Base-by-base conservation (phyloP, 148 eudicot genomes). In the Camellia sinensis region DNA sequence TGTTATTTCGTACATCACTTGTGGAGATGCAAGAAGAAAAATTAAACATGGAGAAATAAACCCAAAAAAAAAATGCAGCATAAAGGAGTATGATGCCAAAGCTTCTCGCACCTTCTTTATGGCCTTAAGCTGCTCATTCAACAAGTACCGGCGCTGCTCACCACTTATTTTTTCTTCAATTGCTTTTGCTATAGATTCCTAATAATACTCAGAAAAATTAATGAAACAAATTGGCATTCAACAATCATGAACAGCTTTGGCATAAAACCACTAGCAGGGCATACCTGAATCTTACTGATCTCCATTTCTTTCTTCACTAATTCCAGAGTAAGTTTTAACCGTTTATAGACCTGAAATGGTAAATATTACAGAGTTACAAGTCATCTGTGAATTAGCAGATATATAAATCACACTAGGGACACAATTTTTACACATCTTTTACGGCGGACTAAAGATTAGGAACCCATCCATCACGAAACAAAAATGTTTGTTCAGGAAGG, bases 121-220 rank as follows among this genome's bases (percentile, higher is more conserved):
- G 84, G 97, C 98, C 89, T 97, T 97, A 44, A 94, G 90, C 82
- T 97, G 99, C 86, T 97, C 99, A 79, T 94, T 97, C 84, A 97
- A 88, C 88, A 94, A 87, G 83, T 92, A 97, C 13, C 98, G 98
- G 44, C 97, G 97, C 78, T 97, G 98, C 84, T 97, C 98, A 73
- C 97, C 98, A 65, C 97, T 94, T 79, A 97, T 97, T 86, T 97
- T 94, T 76, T 97, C 99, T 91, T 97, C 99, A 85, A 94, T 94
- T 53, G 99, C 98, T 90, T 97, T 97, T 21, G 98, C 97, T 75
- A 97, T 97, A 54, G 97, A 88, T 91, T 97, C 99, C 99, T 97
- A 80, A 67, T 21, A 19, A 74, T 73, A 44, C 3, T 46, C 79
- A 74, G 37, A 61, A 65, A 60, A 62, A 46, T 19, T 29, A 71